These are phyloP conservation scores for Hymenoscyphus salicellus DNA, from an alignment of 2,329 filamentous ascomycete genomes.

Conservation along the genomic window DNA sequence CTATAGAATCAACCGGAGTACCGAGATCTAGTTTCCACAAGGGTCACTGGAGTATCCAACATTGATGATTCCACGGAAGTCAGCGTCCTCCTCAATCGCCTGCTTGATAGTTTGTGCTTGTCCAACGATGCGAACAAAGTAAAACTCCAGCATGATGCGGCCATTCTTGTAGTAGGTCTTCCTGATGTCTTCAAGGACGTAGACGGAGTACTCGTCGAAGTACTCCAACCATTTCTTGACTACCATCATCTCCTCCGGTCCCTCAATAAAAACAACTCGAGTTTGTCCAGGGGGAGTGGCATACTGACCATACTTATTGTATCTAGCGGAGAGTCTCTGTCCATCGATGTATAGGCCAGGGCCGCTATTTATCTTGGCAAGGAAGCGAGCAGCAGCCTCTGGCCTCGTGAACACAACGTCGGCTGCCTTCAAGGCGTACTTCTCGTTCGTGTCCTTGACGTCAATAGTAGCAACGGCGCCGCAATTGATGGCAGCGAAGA, in stretches of 20 bases:
- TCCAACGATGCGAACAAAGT: constrained; percentile 23
- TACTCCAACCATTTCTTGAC: constrained; percentile 14
- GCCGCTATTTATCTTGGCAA: neutral
- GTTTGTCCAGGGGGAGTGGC: constrained; percentile 7
- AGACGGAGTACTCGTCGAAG: constrained; percentile 15
- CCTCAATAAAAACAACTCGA: constrained; percentile 17
- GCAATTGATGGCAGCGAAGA: constrained; percentile 21
- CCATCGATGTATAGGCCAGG: constrained; percentile 10
- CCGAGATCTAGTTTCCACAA: neutral
- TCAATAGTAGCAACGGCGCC: constrained; percentile 23
- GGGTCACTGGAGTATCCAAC: constrained; percentile 7
- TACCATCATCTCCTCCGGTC: constrained; percentile 17
- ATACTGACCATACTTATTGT: constrained; percentile 19
- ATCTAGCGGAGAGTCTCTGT: constrained; percentile 6
- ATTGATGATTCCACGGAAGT: neutral
- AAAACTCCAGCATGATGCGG: constrained; percentile 16
- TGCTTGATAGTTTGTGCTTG: constrained; percentile 19
- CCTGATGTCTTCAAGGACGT: constrained; percentile 9
- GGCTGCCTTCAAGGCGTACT: constrained; percentile 18
- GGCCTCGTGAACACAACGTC: constrained; percentile 25
- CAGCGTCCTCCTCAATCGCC: constrained; percentile 3
- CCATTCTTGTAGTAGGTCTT: neutral
- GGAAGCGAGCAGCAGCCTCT: constrained; percentile 11
- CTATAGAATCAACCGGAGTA: no score
- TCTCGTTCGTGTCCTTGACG: constrained; percentile 13